phyloP scores from a whole-genome alignment of 495 filamentous ascomycete species.

The Penicillium chermesinum region DNA sequence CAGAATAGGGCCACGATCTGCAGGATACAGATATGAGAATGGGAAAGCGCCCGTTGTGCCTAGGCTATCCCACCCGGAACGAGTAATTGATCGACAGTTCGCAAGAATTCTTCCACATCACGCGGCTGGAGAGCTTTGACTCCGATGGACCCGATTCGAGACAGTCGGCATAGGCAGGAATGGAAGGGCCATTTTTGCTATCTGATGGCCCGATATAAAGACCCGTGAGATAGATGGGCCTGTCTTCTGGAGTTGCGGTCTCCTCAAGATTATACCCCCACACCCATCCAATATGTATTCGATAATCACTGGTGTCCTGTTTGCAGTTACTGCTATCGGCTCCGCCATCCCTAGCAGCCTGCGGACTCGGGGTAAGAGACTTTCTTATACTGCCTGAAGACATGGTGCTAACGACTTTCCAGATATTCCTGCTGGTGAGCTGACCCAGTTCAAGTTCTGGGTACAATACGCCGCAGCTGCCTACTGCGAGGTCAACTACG shows the following conservation, averaged over 20 bases:
- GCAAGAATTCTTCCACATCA: too few relatives aligned
- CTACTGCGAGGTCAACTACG: constrained; percentile 55
- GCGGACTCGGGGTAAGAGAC: constrained; percentile 14
- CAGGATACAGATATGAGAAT: too few relatives aligned
- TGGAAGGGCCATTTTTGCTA: background rate
- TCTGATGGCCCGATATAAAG: background rate
- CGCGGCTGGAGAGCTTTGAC: too few relatives aligned
- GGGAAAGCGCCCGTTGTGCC: too few relatives aligned
- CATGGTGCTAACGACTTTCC: background rate
- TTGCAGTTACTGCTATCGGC: constrained; percentile 7
- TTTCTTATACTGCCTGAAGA: background rate
- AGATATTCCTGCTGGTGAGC: constrained; percentile 29
- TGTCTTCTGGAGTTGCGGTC: too few relatives aligned
- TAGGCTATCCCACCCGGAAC: too few relatives aligned
- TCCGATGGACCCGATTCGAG: background rate
- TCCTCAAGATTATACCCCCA: too few relatives aligned
- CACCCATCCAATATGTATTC: constrained; percentile 1
- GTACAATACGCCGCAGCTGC: constrained; percentile 63
- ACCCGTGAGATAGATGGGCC: too few relatives aligned
- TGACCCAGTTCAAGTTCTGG: constrained; percentile 54
- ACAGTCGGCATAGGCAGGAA: background rate
- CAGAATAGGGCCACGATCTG: too few relatives aligned
- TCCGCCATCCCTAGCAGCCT: constrained; percentile 11
- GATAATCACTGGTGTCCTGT: constrained; percentile 8
- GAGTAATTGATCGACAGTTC: too few relatives aligned